Evolutionary conservation across 2,329 filamentous ascomycete genomes (phyloP).

Genomic region (Pyrenophora graminea): DNA sequence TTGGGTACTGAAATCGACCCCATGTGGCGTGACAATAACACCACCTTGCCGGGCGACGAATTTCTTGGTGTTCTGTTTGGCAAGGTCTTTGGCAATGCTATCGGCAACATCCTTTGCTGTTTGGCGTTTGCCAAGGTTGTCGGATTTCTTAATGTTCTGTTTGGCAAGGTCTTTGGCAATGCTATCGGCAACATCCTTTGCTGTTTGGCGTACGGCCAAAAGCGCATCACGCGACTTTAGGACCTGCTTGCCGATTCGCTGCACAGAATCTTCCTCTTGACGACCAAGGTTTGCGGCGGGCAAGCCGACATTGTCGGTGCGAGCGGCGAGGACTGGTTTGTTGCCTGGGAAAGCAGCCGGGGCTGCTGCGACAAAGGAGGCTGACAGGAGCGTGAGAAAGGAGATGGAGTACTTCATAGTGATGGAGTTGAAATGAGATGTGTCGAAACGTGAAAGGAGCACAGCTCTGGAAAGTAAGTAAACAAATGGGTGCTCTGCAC

Average conservation of each 20-base stretch:
- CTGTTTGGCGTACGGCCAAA: slow-evolving; percentile 17
- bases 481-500: slow-evolving; percentile 41
- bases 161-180: too few species aligned
- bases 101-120: too few species aligned
- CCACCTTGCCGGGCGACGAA: too few species aligned
- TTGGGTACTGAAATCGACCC: too few species aligned
- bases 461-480: slow-evolving; percentile 42
- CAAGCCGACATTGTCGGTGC: slow-evolving; percentile 28
- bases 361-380: slow-evolving; percentile 38
- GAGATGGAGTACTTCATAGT: slow-evolving; percentile 43
- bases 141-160: not conserved
- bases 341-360: slow-evolving; percentile 38
- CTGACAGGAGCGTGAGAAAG: slow-evolving; percentile 42
- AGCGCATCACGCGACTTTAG: slow-evolving; percentile 35
- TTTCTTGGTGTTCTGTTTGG: too few species aligned
- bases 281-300: slow-evolving; percentile 27
- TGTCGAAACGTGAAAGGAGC: slow-evolving; percentile 38
- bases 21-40: too few species aligned
- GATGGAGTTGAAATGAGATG: slow-evolving; percentile 20
- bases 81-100: too few species aligned
- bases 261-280: slow-evolving; percentile 23
- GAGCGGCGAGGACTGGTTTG: slow-evolving; percentile 30
- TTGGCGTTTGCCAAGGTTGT: too few species aligned
- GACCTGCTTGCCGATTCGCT: slow-evolving; percentile 33
- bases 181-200: too few species aligned